Evolutionary conservation across 2,329 filamentous ascomycete genomes (phyloP), one percentile per base, ranked within the genome.

Genomic region (Grosmannia clavigera): DNA sequence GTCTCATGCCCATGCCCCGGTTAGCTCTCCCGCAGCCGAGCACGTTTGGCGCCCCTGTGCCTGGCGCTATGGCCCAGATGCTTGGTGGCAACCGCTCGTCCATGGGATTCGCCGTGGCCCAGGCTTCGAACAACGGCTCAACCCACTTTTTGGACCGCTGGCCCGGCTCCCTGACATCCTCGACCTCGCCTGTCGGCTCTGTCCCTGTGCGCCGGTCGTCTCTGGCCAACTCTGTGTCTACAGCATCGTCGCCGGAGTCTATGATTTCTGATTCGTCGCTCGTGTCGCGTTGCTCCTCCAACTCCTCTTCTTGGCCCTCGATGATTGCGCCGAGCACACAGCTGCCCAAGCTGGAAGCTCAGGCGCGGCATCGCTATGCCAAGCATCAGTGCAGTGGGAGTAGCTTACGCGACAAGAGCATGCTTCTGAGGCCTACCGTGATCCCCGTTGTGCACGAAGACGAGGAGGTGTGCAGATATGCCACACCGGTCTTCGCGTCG

Each of bases 261-360:
- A 85, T 86, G 82, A 72, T 86, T 54, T 85, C 83, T 61, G 83
- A 86, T 68, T 75, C 76, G 61, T 85, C 80, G 61, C 78, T 78
- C 63, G 77, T 81, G 64, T 85, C 83, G 64, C 81, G 82, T 69
- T 84, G 81, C 58, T 85, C 83, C 68, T 85, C 57, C 4, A n/a
- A 84, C 72, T 85, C 82, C 61, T 84, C 82, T 68, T 77, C 80
- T 67, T 84, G 81, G 65, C 83, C 80, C 61, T 72, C 81, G 73
- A 78, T 73, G 70, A 81, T 77, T 77, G 82, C 81, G 81, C 82
- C 78, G 72, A 75, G 74, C 71, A 72, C 75, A 58, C 57, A 58
- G 57, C 58, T 62, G 11, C 55, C 64, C 74, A 80, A 79, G 73
- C 71, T 78, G 77, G 80, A 81, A 71, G 75, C 80, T 69, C 77